Base-by-base conservation (phyloP, 768 basidiomycete species). In the Serpula lacrymans region DNA sequence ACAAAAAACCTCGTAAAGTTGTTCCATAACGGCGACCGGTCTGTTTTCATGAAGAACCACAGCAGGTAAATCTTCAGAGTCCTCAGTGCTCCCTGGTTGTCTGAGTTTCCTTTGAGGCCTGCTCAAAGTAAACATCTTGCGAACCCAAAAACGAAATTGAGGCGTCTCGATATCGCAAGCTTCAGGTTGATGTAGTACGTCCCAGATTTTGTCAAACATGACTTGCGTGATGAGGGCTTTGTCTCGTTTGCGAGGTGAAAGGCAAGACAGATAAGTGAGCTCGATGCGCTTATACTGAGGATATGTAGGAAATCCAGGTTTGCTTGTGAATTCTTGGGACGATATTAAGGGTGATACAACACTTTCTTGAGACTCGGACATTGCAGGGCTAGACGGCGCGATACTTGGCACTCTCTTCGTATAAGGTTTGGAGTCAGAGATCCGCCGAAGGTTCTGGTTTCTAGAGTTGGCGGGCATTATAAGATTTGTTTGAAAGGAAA, bases 121-220 rank as follows among this genome's bases (percentile, higher is more conserved):
- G 49, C 70, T 69, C 6, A 82, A 51, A 31, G 60, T 67, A 56
- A 90, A 90, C 80, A 84, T 88, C 68, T 85, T 86, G 52, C 85
- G 80, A 10, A 80, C 86, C 87, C 87, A 89, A 61, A 81, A 87
- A 29, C 84, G 75, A 58, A 88, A 89, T 53, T 88, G 84, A 1
- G 85, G 74, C 2, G 76, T 80, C 30, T 59, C 62, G 38, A 70
- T 43, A 44, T 69, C 66, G 17, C 66, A 67, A 20, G 66, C 58
- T 1, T 72, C 67, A 5, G 78, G 77, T 40, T 74, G 62, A 26
- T 74, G 70, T 18, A 89, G 67, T 16, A 84, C 78, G 48, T 78
- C 74, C 75, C 82, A 82, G 59, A 88, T 80, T 32, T 78, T 67
- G 64, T 83, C 81, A 55, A 87, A 87, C 70, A 82, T 69, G 23